A percentile compares a stretch with the other conserved stretches of the same genome.
phyloP scores from a whole-genome alignment of 352 stramenopile genomes.

The Phytophthora rubi region DNA sequence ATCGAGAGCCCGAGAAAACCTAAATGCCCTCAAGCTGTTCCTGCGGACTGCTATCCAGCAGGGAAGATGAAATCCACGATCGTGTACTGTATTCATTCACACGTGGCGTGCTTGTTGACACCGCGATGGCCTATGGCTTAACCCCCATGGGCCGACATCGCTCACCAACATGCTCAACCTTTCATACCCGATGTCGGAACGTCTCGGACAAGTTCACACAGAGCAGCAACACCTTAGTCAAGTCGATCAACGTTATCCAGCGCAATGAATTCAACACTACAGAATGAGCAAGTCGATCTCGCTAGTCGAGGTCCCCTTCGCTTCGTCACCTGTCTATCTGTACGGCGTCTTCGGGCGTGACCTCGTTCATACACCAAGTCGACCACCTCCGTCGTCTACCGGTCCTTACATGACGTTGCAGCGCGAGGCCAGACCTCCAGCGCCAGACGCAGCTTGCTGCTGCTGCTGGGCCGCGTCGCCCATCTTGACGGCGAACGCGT shows the following conservation, averaged over 20 bases:
- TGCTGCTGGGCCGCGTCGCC: slow-evolving; percentile 58
- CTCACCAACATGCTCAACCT: background rate
- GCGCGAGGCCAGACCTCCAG: slow-evolving; percentile 47
- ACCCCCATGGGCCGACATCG: background rate
- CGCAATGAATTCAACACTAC: slow-evolving; percentile 11
- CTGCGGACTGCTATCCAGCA: background rate
- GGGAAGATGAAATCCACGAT: background rate
- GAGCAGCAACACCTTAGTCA: background rate
- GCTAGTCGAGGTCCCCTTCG: slow-evolving; percentile 19
- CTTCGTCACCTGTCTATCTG: slow-evolving; percentile 33
- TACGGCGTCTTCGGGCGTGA: background rate
- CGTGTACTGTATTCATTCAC: background rate
- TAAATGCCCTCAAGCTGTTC: background rate
- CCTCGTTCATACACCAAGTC: slow-evolving; percentile 3
- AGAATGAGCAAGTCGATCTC: slow-evolving; percentile 14
- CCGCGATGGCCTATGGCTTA: background rate
- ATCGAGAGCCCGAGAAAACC: background rate
- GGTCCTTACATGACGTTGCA: slow-evolving; percentile 75
- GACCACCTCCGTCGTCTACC: slow-evolving; percentile 11
- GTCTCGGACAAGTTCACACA: background rate
- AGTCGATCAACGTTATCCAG: slow-evolving; percentile 2
- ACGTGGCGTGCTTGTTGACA: background rate
- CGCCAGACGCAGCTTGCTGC: slow-evolving; percentile 38
- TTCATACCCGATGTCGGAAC: background rate
- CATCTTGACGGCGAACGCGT: slow-evolving; percentile 76